These are phyloP conservation scores for Cenchrus fungigraminus DNA, from an alignment of 176 grass and related monocot species.

Conservation along the genomic window DNA sequence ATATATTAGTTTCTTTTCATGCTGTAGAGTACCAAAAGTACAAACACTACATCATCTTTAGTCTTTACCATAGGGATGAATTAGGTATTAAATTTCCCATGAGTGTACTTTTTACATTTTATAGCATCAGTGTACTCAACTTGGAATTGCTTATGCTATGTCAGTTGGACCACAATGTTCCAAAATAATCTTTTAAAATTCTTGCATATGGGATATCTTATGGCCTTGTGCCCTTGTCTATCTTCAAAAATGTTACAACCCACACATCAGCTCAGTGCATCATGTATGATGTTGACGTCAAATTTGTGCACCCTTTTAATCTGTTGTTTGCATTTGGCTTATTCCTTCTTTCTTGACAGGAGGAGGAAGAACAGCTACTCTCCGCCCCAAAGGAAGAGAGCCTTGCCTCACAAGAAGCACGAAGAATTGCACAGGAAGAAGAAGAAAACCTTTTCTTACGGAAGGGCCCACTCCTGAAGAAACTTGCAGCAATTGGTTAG, in stretches of 20 bases:
- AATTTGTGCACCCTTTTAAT: not conserved
- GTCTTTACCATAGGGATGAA: not conserved
- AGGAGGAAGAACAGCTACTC: conserved; percentile 94
- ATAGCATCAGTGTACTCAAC: not conserved
- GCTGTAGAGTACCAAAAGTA: not conserved
- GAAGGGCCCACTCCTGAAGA: conserved; percentile 79
- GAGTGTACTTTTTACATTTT: conserved; percentile 1
- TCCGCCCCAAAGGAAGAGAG: conserved; percentile 84
- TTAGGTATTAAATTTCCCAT: not conserved
- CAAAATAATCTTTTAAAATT: not conserved
- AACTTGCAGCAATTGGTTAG: conserved; percentile 77
- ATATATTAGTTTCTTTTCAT: not conserved
- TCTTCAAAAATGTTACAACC: conserved; percentile 5
- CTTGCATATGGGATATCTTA: not conserved
- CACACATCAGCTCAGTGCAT: not conserved
- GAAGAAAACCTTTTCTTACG: conserved; percentile 89
- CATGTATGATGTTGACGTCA: not conserved
- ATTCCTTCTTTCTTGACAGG: conserved; percentile 49
- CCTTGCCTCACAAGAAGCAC: conserved; percentile 71
- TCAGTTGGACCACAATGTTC: not conserved
- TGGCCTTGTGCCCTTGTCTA: not conserved
- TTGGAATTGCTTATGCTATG: not conserved
- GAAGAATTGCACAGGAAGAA: conserved; percentile 88
- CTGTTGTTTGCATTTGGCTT: conserved; percentile 5
- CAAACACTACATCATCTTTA: not conserved